Conservation (phyloP, 2,329 filamentous ascomycete species). For the Endocalyx cinctus region DNA sequence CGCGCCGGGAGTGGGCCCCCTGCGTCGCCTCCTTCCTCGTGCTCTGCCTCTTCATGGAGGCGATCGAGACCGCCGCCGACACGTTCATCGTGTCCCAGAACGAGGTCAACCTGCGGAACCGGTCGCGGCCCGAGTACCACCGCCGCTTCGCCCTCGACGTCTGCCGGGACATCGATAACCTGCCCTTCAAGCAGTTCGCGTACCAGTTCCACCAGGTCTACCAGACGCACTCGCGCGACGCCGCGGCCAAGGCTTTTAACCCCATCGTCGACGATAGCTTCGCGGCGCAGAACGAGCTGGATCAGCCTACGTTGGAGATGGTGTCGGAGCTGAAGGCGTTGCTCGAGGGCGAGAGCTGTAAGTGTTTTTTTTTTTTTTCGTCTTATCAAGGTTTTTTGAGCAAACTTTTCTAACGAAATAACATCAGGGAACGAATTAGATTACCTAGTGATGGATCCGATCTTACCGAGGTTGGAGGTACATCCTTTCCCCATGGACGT, state of each 20-base stretch:
- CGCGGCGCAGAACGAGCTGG: constrained; percentile 35
- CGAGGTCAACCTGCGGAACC: constrained; percentile 40
- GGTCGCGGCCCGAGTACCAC: constrained; percentile 29
- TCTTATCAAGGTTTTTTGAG: too few species aligned
- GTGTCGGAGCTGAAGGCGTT: constrained; percentile 37
- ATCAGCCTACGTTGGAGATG: constrained; percentile 38
- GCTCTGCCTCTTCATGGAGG: constrained; percentile 56
- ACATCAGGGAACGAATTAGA: constrained; percentile 37
- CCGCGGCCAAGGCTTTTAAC: constrained; percentile 48
- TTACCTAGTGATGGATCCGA: constrained; percentile 42
- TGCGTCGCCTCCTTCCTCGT: constrained; percentile 53
- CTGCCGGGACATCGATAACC: constrained; percentile 49
- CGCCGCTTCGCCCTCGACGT: constrained; percentile 41
- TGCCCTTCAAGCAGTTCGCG: constrained; percentile 57
- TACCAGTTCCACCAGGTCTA: constrained; percentile 58
- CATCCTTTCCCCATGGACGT: constrained; percentile 45
- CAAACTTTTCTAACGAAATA: too few species aligned
- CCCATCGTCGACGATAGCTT: constrained; percentile 42
- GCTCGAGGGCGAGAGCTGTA: constrained; percentile 37
- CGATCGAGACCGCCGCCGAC: constrained; percentile 49
- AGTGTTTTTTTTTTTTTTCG: constrained; percentile 20
- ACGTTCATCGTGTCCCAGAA: constrained; percentile 47
- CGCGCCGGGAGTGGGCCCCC: constrained; percentile 50
- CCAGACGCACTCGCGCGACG: constrained; percentile 50
- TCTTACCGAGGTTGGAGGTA: constrained; percentile 39